Evolutionary conservation across 345 rosid genomes (phyloP).

Genomic region (Gossypioides kirkii): DNA sequence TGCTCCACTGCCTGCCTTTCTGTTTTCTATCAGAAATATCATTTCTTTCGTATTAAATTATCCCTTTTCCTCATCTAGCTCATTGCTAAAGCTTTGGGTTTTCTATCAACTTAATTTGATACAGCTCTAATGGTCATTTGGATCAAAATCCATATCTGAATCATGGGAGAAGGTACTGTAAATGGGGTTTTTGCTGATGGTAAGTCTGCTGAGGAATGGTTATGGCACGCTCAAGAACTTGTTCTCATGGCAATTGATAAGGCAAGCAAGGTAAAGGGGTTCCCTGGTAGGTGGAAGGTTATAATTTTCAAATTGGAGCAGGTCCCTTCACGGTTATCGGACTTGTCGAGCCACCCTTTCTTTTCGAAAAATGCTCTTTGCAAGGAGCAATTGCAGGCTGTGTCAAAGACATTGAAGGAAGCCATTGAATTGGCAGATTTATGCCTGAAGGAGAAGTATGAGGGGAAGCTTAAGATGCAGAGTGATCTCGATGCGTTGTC

Average conservation of each 20-base stretch:
- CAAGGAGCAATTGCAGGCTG: constrained; percentile 80
- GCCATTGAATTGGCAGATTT: constrained; percentile 47
- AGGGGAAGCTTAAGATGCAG: constrained; percentile 92
- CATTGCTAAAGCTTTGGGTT: constrained; percentile 23
- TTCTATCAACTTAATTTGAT: constrained; percentile 24
- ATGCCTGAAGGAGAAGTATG: constrained; percentile 58
- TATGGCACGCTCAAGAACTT: constrained; percentile 58
- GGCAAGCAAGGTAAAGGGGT: constrained; percentile 62
- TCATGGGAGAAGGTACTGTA: constrained; percentile 47
- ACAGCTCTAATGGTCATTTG: constrained; percentile 24
- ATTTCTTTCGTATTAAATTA: constrained; percentile 11
- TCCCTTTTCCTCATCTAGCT: constrained; percentile 23
- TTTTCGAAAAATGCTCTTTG: constrained; percentile 82
- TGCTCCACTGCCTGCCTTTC: constrained; percentile 51
- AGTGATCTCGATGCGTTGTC: constrained; percentile 87
- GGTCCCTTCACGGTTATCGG: constrained; percentile 70
- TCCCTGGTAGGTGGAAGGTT: constrained; percentile 85
- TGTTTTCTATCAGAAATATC: constrained; percentile 29
- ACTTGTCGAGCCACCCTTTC: constrained; percentile 91
- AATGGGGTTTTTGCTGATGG: constrained; percentile 23
- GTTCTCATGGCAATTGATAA: constrained; percentile 54
- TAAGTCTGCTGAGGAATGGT: constrained; percentile 67
- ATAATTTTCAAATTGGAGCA: constrained; percentile 72
- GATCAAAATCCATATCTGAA: constrained; percentile 26
- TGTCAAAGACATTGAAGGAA: constrained; percentile 53